phyloP scores from a whole-genome alignment of 192 early-diverging fungal species.

The Spinellus fusiger region DNA sequence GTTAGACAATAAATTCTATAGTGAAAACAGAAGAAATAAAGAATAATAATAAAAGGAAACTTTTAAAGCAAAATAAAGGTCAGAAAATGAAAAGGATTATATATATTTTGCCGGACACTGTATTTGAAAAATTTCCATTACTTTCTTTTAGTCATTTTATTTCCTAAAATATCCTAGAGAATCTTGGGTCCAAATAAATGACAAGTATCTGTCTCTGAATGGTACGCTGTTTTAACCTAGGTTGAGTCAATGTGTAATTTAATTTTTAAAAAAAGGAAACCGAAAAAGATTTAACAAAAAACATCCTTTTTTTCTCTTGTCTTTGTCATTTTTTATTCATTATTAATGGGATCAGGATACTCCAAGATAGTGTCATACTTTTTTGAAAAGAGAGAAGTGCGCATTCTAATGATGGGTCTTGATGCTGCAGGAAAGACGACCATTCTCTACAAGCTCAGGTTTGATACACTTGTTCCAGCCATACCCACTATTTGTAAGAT shows the following conservation, averaged over 20 bases:
- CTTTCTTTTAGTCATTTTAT: too few relatives aligned
- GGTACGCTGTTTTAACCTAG: neutral
- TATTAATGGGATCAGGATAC: slow-evolving; percentile 82
- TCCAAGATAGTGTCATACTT: slow-evolving; percentile 70
- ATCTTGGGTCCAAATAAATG: too few relatives aligned
- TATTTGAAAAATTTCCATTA: too few relatives aligned
- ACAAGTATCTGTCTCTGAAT: neutral
- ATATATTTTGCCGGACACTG: too few relatives aligned
- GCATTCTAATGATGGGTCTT: slow-evolving; percentile 91
- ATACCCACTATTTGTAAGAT: slow-evolving; percentile 97
- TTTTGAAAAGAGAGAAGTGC: slow-evolving; percentile 92
- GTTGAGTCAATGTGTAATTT: too few relatives aligned
- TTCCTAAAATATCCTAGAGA: too few relatives aligned
- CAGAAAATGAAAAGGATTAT: too few relatives aligned
- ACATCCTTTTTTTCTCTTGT: neutral
- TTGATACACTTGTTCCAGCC: slow-evolving; percentile 97
- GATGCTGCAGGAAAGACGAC: slow-evolving; percentile 98
- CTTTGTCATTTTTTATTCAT: neutral
- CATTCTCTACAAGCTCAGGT: slow-evolving; percentile 97
- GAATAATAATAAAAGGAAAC: too few relatives aligned
- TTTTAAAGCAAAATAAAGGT: too few relatives aligned
- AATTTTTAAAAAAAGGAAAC: neutral
- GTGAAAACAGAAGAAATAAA: too few relatives aligned
- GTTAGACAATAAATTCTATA: too few relatives aligned
- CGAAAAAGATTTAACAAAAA: neutral